Evolutionary conservation across 306 rosid species (phyloP), one percentile per base, ranked within the genome.

Genomic region (Senna siamea): DNA sequence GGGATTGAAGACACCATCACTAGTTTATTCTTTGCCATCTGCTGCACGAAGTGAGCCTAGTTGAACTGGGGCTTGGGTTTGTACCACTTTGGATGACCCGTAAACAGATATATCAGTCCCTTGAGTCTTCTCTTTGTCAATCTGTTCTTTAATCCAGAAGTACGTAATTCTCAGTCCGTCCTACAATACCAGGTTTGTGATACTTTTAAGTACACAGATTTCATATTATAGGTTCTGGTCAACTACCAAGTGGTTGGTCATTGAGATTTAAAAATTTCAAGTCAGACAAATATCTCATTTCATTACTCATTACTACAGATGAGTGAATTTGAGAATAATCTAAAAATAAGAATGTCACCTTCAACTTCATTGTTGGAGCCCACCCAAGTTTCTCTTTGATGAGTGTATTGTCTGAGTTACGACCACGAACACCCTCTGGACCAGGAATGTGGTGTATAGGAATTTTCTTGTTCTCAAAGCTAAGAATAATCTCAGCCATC

Each of bases 371-470:
- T 48, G 95, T 87, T 23, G 99, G 99, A 76, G 99, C 97, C 99
- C 99, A 92, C 8, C 99, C 99, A 72, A 94, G 96, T 81, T 94
- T 94, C 86, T 94, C 99, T 79, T 92, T 94, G 54, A 94, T 94
- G 38, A 94, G 91, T 2, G 90, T 92, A 80, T 94, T 94, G 90
- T 94, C 97, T 5, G 99, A 94, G 85, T 94, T 94, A 32, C 99
- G 99, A 48, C 99, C 99, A 44, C 99, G 95, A 47, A 94, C 99
- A 41, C 99, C 99, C 79, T 94, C 99, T 41, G 97, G 99, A 0
- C 99, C 99, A 51, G 99, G 99, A 83, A 94, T 94, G 85, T 92
- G 99, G 41, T 88, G 90, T 54, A 94, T 88, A 8, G 95, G 96
- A 50, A 85, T 90, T 34, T 73, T 85, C 85, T 87, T 94, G 85